Conservation (phyloP, 495 filamentous ascomycete genomes). For the Podospora conica region DNA sequence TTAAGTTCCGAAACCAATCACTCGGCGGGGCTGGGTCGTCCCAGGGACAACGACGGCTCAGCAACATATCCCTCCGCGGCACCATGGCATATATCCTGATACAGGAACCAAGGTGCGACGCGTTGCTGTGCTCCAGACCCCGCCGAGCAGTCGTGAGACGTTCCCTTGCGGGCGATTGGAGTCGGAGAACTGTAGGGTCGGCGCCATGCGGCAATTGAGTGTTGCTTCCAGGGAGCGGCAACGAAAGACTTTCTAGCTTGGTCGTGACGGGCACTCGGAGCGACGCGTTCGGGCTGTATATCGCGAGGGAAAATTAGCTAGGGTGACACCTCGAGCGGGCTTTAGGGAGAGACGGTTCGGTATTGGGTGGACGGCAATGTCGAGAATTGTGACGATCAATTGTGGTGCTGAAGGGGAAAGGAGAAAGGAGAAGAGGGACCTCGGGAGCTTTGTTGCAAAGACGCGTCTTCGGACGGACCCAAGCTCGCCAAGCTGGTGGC, state of each 20-base stretch:
- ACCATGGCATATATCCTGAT: conserved; percentile 30
- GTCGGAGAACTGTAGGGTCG: conserved; percentile 63
- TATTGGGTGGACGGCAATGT: conserved; percentile 7
- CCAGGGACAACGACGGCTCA: conserved; percentile 8
- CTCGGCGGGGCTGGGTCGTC: conserved; percentile 32
- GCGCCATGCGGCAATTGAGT: conserved; percentile 48
- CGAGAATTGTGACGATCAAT: conserved; percentile 21
- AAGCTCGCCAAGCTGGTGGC: too few species aligned
- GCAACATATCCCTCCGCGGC: conserved; percentile 30
- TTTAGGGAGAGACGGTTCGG: conserved; percentile 3
- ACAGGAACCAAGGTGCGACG: conserved; percentile 36
- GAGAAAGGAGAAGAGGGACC: conserved; percentile 9
- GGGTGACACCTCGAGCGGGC: conserved; percentile 13
- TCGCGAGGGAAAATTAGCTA: conserved; percentile 10
- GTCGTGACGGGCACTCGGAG: conserved; percentile 5
- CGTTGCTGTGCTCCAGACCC: conserved; percentile 25
- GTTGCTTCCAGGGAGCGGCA: conserved; percentile 29
- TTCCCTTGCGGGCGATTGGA: conserved; percentile 57
- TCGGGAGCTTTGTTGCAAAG: neutral
- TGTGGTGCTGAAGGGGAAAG: conserved; percentile 1
- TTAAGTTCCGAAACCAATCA: conserved; percentile 70
- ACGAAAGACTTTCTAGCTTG: conserved; percentile 32
- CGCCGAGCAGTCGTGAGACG: conserved; percentile 41
- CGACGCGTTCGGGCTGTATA: conserved; percentile 17
- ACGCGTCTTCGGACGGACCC: conserved; percentile 6